Conservation (phyloP, 495 filamentous ascomycete genomes). For the Lichina pygmaea region DNA sequence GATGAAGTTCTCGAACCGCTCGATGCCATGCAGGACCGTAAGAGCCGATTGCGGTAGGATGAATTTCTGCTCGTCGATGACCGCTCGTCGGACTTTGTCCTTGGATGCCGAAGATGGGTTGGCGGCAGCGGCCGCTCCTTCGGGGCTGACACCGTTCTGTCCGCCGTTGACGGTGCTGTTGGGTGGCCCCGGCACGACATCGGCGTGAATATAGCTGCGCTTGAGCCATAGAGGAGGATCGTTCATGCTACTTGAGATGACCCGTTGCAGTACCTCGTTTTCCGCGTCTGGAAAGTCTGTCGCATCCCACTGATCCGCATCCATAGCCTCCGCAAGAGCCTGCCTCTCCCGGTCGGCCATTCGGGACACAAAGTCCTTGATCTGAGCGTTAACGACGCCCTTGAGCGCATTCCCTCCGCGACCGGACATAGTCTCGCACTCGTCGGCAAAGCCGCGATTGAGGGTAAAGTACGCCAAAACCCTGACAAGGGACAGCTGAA, state of each 20-base stretch:
- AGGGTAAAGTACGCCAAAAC: constrained; percentile 86
- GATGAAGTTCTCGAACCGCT: constrained; percentile 57
- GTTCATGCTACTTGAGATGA: constrained; percentile 54
- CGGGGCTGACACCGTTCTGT: constrained; percentile 5
- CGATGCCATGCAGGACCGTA: constrained; percentile 52
- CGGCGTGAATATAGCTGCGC: constrained; percentile 42
- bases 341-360: constrained; percentile 57
- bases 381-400: constrained; percentile 71
- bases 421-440: constrained; percentile 89
- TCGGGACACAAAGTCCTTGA: constrained; percentile 59
- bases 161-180: constrained; percentile 5
- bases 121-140: constrained; percentile 20
- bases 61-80: constrained; percentile 64
- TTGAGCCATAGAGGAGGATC: constrained; percentile 52
- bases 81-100: constrained; percentile 41
- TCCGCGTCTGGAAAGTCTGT: constrained; percentile 55
- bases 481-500: constrained; percentile 38
- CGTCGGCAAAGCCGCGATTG: constrained; percentile 82
- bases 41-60: constrained; percentile 64
- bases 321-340: constrained; percentile 57
- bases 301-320: constrained; percentile 72
- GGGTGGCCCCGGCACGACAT: constrained; percentile 5
- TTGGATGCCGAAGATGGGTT: constrained; percentile 16
- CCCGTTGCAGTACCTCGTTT: constrained; percentile 30
- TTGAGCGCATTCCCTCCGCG: constrained; percentile 63